Evolutionary conservation across 2,329 filamentous ascomycete species (phyloP).

Genomic region (Cytospora chrysosperma): DNA sequence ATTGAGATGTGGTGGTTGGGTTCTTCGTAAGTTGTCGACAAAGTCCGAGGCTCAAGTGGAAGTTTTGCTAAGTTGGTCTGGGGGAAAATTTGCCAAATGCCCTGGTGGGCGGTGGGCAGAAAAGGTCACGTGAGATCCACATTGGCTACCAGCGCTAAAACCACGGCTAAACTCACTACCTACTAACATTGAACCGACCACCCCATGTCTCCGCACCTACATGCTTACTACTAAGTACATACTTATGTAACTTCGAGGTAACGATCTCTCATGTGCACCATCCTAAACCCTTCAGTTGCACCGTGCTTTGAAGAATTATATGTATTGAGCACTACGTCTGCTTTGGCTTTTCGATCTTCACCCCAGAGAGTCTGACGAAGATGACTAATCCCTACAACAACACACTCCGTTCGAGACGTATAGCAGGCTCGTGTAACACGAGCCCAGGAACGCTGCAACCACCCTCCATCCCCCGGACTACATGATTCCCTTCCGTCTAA

Average conservation of each 20-base stretch:
- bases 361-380: not conserved
- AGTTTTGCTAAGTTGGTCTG: not conserved
- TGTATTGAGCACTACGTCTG: not conserved
- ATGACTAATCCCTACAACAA: not conserved
- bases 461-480: not conserved
- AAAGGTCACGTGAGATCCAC: not conserved
- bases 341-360: not conserved
- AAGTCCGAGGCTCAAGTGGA: slow-evolving; percentile 11
- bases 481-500: not conserved
- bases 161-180: not conserved
- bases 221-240: no score
- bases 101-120: slow-evolving; percentile 6
- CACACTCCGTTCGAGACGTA: not conserved
- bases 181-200: no score
- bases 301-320: not conserved
- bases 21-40: slow-evolving; percentile 17
- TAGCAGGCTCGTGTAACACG: not conserved
- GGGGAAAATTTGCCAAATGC: not conserved
- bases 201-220: no score
- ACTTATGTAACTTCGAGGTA: no score
- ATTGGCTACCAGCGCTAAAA: not conserved
- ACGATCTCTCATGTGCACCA: no score
- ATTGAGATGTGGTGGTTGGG: slow-evolving; percentile 22
- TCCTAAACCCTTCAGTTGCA: no score
- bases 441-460: not conserved